Base-by-base conservation (phyloP, 1,139 yeast genomes). In the Yueomyces sp. region DNA sequence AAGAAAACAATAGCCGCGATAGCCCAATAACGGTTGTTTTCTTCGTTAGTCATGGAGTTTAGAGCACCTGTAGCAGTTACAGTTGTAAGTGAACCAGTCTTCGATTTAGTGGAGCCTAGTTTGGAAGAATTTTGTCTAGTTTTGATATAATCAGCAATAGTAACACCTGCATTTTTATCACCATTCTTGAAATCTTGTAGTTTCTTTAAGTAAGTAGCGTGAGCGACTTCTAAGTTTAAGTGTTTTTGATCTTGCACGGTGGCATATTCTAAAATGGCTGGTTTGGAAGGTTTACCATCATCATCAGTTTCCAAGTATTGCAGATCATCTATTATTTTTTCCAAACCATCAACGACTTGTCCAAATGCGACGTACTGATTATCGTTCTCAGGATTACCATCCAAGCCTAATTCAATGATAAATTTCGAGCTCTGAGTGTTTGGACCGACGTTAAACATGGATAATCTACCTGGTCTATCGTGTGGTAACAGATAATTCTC, bases 351-450 rank as follows among this genome's bases (percentile, higher is more conserved):
- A 19, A 75, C 54, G 42, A 82, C 80, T 63, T 81, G 84, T 42
- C 91, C 93, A 56, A 81, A 81, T 4, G 79, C 87, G 52, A 81
- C 89, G 61, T 81, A 81, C 9, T 64, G 63, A 30, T 76, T 78
- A 60, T 81, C 75, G 53, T 80, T 69, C 86, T 94, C 82, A 42
- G 82, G 71, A 72, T 77, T 72, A 32, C 66, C 60, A 29, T 81
- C 74, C 25, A 69, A 61, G 8, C 69, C 73, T 9, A 83, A 75
- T 47, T 81, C 76, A 56, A 78, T 74, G 64, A 77, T 77, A 61
- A 81, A 82, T 64, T 81, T 87, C 26, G 85, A 77, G 36, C 86
- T 87, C 56, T 80, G 81, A 56, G 85, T 75, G 67, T 81, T 74
- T 51, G 78, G 77, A 27, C 50, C 53, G 41, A 78, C 72, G 56